A percentile compares a stretch with the other conserved stretches of the same genome.
These are phyloP conservation scores for Trichophyton verrucosum DNA, from an alignment of 2,329 filamentous ascomycete genomes.

Conservation along the genomic window DNA sequence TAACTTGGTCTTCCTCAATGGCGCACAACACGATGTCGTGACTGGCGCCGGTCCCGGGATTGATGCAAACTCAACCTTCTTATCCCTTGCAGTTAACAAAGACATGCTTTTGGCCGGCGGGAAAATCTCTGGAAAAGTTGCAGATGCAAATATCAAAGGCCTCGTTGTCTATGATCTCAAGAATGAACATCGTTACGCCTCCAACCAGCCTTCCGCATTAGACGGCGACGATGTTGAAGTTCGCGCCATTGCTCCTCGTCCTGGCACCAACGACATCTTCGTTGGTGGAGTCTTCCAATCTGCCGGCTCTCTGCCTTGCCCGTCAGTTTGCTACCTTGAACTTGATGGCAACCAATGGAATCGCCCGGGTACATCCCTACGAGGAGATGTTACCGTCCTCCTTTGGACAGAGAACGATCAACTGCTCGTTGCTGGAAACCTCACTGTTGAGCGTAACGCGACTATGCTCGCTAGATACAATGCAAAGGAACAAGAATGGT, in stretches of 20 bases:
- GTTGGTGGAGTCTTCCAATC: conserved; percentile 75
- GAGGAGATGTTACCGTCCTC: conserved; percentile 58
- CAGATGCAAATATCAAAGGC: conserved; percentile 52
- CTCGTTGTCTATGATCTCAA: conserved; percentile 68
- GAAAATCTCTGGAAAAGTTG: conserved; percentile 57
- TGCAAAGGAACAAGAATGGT: conserved; percentile 54
- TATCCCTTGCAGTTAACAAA: conserved; percentile 54
- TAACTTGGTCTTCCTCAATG: conserved; percentile 74
- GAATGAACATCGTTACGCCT: conserved; percentile 44
- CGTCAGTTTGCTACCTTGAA: conserved; percentile 69
- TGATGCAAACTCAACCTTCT: conserved; percentile 60
- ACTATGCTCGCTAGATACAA: conserved; percentile 64
- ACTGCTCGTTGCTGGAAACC: conserved; percentile 64
- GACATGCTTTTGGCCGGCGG: conserved; percentile 73
- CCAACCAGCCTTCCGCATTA: conserved; percentile 62
- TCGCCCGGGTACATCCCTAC: conserved; percentile 59
- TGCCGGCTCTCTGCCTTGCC: conserved; percentile 72
- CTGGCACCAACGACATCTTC: conserved; percentile 61
- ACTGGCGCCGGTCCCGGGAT: conserved; percentile 52
- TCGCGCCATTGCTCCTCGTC: conserved; percentile 61
- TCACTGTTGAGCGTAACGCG: conserved; percentile 53
- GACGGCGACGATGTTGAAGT: conserved; percentile 59
- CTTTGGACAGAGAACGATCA: conserved; percentile 62
- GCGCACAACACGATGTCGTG: conserved; percentile 52
- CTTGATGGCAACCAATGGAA: conserved; percentile 62